phyloP scores from a whole-genome alignment of 1,284 basidiomycete species.

The Phellopilus nigrolimitatus region DNA sequence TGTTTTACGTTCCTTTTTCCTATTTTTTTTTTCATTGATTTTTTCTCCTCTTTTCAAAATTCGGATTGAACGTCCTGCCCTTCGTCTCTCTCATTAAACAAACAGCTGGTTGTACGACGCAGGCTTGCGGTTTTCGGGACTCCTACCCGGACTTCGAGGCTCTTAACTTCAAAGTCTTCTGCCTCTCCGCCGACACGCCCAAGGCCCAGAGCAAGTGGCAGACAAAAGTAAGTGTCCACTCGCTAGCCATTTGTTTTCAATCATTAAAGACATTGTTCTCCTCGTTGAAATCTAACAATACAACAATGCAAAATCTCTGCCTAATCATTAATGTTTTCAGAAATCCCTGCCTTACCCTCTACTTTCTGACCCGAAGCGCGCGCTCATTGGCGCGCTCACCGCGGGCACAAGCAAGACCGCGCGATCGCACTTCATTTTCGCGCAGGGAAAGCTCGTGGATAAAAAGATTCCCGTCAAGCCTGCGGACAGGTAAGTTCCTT shows the following conservation, averaged over 20 bases:
- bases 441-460: constrained; percentile 80
- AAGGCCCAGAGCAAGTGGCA: constrained; percentile 80
- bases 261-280: not conserved
- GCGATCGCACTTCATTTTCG: constrained; percentile 88
- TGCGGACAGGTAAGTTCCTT: constrained; percentile 58
- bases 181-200: constrained; percentile 81
- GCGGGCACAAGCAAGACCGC: constrained; percentile 78
- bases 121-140: constrained; percentile 89
- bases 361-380: constrained; percentile 81
- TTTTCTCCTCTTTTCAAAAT: not conserved
- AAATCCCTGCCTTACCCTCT: constrained; percentile 82
- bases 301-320: not conserved
- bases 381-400: constrained; percentile 76
- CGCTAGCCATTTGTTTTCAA: not conserved
- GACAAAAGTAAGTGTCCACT: constrained; percentile 53
- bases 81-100: not conserved
- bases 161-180: constrained; percentile 74
- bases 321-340: constrained; percentile 32
- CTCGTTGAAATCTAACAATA: not conserved
- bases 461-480: constrained; percentile 82
- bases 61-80: not conserved
- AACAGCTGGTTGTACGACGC: constrained; percentile 80
- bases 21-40: not conserved
- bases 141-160: constrained; percentile 69
- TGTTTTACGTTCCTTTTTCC: not conserved